A percentile compares a stretch with the other conserved stretches of the same genome.
phyloP scores from a whole-genome alignment of 306 rosid species.

The Datisca glomerata region DNA sequence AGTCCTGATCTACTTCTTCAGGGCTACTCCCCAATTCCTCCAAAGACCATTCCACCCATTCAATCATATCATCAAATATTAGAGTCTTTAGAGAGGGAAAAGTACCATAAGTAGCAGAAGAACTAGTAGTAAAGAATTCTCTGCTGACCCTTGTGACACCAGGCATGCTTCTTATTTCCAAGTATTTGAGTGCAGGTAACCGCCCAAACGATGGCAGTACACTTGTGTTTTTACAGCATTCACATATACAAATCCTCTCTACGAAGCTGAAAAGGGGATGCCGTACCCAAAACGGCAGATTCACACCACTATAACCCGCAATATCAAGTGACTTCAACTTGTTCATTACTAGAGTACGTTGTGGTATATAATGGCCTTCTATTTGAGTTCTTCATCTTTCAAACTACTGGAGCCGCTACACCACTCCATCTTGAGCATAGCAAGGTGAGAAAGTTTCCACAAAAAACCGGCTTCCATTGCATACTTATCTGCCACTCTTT shows the following conservation, averaged over 20 bases:
- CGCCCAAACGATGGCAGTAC: constrained; percentile 7
- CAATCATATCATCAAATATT: constrained; percentile 2
- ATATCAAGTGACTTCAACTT: too few species aligned
- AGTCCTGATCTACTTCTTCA: too few species aligned
- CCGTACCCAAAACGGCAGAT: constrained; percentile 13
- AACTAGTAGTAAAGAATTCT: background rate
- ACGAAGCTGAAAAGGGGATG: background rate
- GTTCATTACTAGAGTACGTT: too few species aligned
- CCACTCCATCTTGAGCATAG: constrained; percentile 1
- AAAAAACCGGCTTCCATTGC: constrained; percentile 2
- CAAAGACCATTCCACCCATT: background rate
- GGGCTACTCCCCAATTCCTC: background rate
- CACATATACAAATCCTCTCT: background rate
- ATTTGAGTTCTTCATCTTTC: too few species aligned
- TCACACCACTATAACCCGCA: constrained; percentile 5
- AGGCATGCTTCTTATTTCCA: constrained; percentile 1
- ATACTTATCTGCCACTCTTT: background rate
- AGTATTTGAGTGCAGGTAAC: constrained; percentile 6
- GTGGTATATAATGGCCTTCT: too few species aligned
- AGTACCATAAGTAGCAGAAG: too few species aligned
- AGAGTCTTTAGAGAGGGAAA: constrained; percentile 12
- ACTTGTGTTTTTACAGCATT: too few species aligned
- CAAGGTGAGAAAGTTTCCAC: background rate
- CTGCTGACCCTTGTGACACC: background rate
- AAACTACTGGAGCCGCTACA: too few species aligned